Evolutionary conservation across 2,329 filamentous ascomycete genomes (phyloP), one percentile per base, ranked within the genome.

Genomic region (Passalora sequoiae): DNA sequence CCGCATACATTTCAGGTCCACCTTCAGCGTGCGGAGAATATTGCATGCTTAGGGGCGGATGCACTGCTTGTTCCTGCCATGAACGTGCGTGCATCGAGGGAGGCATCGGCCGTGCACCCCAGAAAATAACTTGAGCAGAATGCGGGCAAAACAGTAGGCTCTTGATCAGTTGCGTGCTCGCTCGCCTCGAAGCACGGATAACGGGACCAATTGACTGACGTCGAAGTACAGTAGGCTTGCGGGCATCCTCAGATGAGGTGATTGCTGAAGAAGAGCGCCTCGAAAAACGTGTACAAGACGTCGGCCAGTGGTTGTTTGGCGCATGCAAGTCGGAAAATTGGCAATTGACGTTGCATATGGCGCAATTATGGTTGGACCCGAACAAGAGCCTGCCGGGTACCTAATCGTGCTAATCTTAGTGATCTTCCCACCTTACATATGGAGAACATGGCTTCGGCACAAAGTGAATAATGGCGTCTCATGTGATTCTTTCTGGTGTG

Each of bases 341-440:
- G 41, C 41, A 39, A 44, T 44, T 30, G 20, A 19, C 12, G 33
- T 44, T 44, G 41, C 41, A 44, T 16, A 44, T 44, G 41, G 41
- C 41, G 41, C 35, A 35, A 42, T 33, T 24, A 19, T 15, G 17
- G 13, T 16, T 31, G 13, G 29, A 15, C 8, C 9, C 8, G 29
- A 3, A 31, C 7, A 10, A 7, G 28, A 16, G 16, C 13, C 35
- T 16, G 22, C 17, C 28, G 19, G 15, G n/a, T n/a, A n/a, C n/a
- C n/a, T n/a, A n/a, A n/a, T n/a, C n/a, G n/a, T n/a, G n/a, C n/a
- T n/a, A n/a, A n/a, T n/a, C n/a, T n/a, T n/a, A n/a, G n/a, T n/a
- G n/a, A n/a, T n/a, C n/a, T n/a, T n/a, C n/a, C n/a, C n/a, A n/a
- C n/a, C n/a, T n/a, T n/a, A n/a, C n/a, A n/a, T n/a, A n/a, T n/a